Evolutionary conservation across 768 basidiomycete genomes (phyloP), one percentile per base, ranked within the genome.

Genomic region (Tephrocybe sp.): DNA sequence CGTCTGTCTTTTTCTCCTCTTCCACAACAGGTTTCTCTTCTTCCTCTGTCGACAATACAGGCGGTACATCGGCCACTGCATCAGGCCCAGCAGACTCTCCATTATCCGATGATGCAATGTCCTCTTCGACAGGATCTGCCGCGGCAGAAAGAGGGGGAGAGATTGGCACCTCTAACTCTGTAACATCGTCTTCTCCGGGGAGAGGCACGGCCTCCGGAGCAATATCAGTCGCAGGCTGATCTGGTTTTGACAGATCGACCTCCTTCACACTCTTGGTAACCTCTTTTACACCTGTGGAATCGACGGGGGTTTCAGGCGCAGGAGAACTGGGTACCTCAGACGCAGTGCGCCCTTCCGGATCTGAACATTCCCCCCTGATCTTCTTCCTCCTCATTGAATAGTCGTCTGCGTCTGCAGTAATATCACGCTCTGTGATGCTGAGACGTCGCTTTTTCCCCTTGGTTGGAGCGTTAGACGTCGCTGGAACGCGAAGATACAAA

Each of bases 381-480:
- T 75, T 75, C 67, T 78, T 80, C 56, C 68, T 68, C 39, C 19
- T 47, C 48, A 64, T 67, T 7, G 26, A 26, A 19, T 69, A 60
- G 44, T 68, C 62, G 47, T 72, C 72, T 31, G 69, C 73, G 40
- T 68, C 68, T 10, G 71, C 70, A 13, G 67, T 72, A 53, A 69
- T 39, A 55, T 77, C 70, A 51, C 69, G 67, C 46, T 77, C 77
- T 19, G 72, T 65, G 20, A 68, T 68, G 70, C 83, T 84, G 61
- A 81, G 60, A 36, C 82, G 79, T 56, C 88, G 83, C 68, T 89
- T 89, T 17, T 76, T 74, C 22, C 82, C 82, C 33, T 80, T 80
- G 40, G 79, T 79, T 0, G 87, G 87, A 2, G 87, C 86, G 60
- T 81, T 86, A 20, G 87, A 88, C 1, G 88, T 87, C 23, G 85